Conservation (phyloP, 441 rosid genomes). For the Syzygium syzygioides region DNA sequence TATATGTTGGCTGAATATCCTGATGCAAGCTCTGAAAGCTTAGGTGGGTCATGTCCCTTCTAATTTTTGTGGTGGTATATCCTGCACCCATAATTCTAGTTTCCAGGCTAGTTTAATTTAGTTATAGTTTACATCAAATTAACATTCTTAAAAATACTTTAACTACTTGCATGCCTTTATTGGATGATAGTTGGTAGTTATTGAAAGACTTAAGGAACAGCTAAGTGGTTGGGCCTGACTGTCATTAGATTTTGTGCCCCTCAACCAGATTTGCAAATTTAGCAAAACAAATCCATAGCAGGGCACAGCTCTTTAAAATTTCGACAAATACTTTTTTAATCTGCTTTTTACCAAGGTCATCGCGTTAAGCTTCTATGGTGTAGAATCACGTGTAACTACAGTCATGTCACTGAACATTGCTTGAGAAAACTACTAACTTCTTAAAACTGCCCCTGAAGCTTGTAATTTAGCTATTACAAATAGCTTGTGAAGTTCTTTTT, state of each 20-base stretch:
- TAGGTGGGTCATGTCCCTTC: background rate
- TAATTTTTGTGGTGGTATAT: background rate
- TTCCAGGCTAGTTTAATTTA: background rate
- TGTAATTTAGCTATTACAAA: background rate
- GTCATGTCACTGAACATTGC: background rate
- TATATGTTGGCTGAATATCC: background rate
- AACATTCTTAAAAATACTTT: background rate
- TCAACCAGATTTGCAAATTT: background rate
- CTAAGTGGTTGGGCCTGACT: background rate
- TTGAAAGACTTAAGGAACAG: background rate
- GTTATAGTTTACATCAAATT: background rate
- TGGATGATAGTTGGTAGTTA: background rate
- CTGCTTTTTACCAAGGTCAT: background rate
- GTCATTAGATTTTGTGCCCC: background rate
- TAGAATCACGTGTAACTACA: background rate
- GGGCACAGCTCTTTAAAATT: background rate
- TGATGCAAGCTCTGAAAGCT: background rate
- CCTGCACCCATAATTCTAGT: background rate
- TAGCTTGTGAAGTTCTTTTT: background rate
- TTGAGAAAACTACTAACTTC: background rate
- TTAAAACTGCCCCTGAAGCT: background rate
- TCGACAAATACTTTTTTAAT: background rate
- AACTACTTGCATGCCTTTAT: background rate
- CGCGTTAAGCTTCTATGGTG: background rate
- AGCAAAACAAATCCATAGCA: background rate